Base-by-base conservation (phyloP, 331 rosid species). In the Arachis monticola region DNA sequence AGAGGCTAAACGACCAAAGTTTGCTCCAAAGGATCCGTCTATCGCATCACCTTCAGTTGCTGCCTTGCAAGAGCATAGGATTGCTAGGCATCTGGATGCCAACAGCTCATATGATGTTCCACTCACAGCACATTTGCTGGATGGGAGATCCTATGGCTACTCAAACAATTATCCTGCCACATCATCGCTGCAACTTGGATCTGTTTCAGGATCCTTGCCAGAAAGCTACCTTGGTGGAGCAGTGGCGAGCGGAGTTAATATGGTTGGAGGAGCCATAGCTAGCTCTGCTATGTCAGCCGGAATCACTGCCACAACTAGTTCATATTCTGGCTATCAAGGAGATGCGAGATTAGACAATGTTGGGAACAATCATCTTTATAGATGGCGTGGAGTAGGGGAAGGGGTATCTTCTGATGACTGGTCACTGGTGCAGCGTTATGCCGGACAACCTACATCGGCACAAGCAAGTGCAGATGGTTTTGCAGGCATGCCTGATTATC, bases 301-400 rank as follows among this genome's bases (percentile, higher is more conserved):
- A 70, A 9, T 58, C n/a, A 74, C 81, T 41, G 27, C 31, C 67
- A 3, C 78, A 10, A 2, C 59, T 31, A 77, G 67, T 74, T 67
- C 85, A 48, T 78, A 22, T 75, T 68, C 85, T 60, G 80, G 77
- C 35, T 72, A 76, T 80, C 82, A 75, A 4, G 80, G 82, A 31
- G 88, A 74, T 66, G 56, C 32, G 44, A 45, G 51, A 11, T 56
- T 58, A 22, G 87, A 84, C 60, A 63, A 72, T 61, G 80, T 58
- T 8, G 81, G 79, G 60, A 64, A 42, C 45, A 74, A 75, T 45
- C 75, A 70, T 45, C 12, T 62, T 62, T 69, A 83, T 60, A 82
- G 87, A 76, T 75, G 77, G 67, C 86, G 70, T 69, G 84, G 88
- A 79, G 52, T 82, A 1, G 78, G 79, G 42, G 91, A 87, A 64